A percentile compares a stretch with the other conserved stretches of the same genome.
phyloP scores from a whole-genome alignment of 2,329 filamentous ascomycete species.

The Cercospora berteroae region DNA sequence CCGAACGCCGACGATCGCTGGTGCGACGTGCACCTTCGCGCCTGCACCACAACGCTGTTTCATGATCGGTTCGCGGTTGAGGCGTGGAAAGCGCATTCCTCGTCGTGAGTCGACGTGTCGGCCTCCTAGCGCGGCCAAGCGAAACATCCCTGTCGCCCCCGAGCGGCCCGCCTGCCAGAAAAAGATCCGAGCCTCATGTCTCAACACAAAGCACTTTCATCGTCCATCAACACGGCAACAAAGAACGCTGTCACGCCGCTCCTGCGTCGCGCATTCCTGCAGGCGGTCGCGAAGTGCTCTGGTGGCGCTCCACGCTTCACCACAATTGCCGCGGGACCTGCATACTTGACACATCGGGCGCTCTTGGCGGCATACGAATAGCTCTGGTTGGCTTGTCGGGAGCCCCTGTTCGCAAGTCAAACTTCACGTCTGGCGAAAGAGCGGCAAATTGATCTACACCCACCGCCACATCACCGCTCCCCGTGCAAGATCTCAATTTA shows the following conservation, averaged over 20 bases:
- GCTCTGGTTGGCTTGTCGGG: neutral
- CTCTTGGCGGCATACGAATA: neutral
- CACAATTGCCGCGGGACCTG: neutral
- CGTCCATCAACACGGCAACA: neutral
- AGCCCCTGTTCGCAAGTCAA: neutral
- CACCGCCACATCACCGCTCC: neutral
- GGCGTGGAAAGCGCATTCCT: neutral
- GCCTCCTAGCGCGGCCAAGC: neutral
- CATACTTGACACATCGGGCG: conserved; percentile 3
- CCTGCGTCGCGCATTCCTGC: neutral
- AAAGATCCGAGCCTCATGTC: neutral
- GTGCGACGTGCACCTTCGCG: neutral
- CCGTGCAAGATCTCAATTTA: neutral
- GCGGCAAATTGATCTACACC: neutral
- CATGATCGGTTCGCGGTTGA: neutral
- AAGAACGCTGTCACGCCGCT: neutral
- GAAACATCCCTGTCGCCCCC: neutral
- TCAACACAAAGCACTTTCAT: neutral
- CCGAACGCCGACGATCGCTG: neutral
- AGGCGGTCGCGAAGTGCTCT: neutral
- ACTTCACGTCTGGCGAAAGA: neutral
- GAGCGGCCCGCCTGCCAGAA: neutral
- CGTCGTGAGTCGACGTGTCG: neutral
- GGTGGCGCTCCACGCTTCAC: neutral
- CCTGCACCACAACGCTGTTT: neutral